Base-by-base conservation (phyloP, 1,139 yeast species). In the Blastobotrys elegans region DNA sequence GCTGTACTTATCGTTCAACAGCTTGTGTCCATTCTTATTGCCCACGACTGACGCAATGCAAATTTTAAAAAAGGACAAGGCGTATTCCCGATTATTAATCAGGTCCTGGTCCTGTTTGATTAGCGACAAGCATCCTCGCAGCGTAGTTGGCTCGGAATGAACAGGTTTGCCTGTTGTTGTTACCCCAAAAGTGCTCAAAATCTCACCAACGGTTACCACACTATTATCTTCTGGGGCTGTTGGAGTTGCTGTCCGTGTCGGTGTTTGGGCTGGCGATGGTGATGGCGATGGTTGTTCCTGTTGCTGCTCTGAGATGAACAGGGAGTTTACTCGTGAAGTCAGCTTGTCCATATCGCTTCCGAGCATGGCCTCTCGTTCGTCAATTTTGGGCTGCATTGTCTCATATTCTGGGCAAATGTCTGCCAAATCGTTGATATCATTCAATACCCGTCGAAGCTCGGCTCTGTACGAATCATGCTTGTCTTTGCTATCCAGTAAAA, bases 1-100 rank as follows among this genome's bases (percentile, higher is more conserved):
- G 7, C 26, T 33, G 30, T 42, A 42, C 18, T 42, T 42, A 18
- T 42, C 45, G 16, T 17, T 42, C n/a, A 34, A 26, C 17, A 33
- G 10, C 5, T 22, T n/a, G 26, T 8, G 2, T 2, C 17, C 17
- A 10, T 17, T 6, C 5, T 30, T n/a, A 24, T 13, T 13, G 11
- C 34, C 45, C 21, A 42, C 33, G 2, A 26, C 29, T 6, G 17
- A 10, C 3, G 45, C 11, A 13, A 42, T 7, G 16, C 45, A 42
- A 8, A 42, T 13, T 13, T 24, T 27, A 4, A 42, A 18, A 29
- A 42, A 42, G 13, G 45, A n/a, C 20, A 5, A 17, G 2, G 35
- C 45, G 20, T 42, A 42, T 5, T 13, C 21, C 26, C 32, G 30
- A n/a, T 33, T 34, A 2, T 32, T 42, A 11, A 4, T 14, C 26